Evolutionary conservation across 495 filamentous ascomycete genomes (phyloP), one percentile per base, ranked within the genome.

Genomic region (Tuber brumale): DNA sequence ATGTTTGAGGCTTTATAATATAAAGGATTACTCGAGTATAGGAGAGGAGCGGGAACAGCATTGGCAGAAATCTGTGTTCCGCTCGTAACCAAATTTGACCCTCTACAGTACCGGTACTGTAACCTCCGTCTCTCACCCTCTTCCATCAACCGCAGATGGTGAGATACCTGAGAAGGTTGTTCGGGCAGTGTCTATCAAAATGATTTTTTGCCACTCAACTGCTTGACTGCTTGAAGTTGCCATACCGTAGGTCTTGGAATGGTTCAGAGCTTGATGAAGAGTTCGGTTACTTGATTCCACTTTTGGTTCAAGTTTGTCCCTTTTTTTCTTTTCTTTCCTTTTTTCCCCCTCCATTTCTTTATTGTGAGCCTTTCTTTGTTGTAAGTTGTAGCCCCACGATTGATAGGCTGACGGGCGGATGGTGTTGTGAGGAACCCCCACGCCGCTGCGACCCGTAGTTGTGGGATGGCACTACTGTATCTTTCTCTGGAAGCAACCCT

Each of bases 401-500:
- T 18, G 57, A 66, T 66, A 35, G 27, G 57, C 31, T 66, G 57
- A 35, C 57, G 57, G 57, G 57, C 12, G 27, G 57, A 66, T 3
- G 57, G 57, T 66, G 57, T 66, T 31, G 77, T 69, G 69, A 45
- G 35, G 35, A 23, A 69, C 78, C 75, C 73, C 70, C 77, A 74
- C 77, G 66, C 74, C 74, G 69, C 72, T 66, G 72, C 76, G 70
- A 80, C 72, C 77, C 78, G 71, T 75, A 72, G 70, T 73, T 79
- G 72, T 72, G 77, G 76, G 72, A 74, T 77, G 77, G 39, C 31
- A 44, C 70, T 66, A n/a, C n/a, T n/a, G n/a, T n/a, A 61, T 27
- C 51, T 27, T 61, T 61, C 51, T 10, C 51, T 31, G 77, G 77
- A 48, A 72, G 75, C 72, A 73, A 76, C 19, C 72, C 45, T 70